Evolutionary conservation across 2,329 filamentous ascomycete species (phyloP), one percentile per base, ranked within the genome.

Genomic region (Fusarium acutatum): DNA sequence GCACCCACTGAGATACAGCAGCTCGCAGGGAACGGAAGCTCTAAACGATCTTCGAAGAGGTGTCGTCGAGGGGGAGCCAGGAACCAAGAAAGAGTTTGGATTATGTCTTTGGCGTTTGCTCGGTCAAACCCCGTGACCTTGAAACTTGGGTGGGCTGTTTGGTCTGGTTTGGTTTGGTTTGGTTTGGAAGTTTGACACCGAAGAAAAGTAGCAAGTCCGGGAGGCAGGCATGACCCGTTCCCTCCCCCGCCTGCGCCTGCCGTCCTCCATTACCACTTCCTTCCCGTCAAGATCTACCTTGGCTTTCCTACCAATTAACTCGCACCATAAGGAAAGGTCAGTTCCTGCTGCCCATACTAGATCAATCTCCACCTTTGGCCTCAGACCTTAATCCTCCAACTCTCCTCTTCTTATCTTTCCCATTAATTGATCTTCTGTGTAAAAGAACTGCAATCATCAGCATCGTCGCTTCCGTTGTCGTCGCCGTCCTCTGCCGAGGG

Each of bases 401-500:
- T 64, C 63, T 41, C 54, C 57, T 67, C 69, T 38, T 40, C 64
- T 52, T 50, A 26, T 32, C 41, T 52, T 66, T 35, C 47, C 35
- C 52, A 54, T 69, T 40, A 20, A 60, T 67, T 60, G 37, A 60
- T 60, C 32, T 50, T 41, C 41, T 50, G 46, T 58, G 41, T 34
- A 54, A 58, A 54, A 32, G 44, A 69, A 50, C 38, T 56, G 28
- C 35, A 47, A 57, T 44, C 35, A 46, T 44, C 41, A 60, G 47
- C 34, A 47, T 71, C 41, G 52, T 46, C 62, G 58, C 63, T 60
- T 58, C 67, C 53, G 73, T 62, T 64, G 69, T 62, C 60, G 72
- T 57, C 75, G 73, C 72, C 72, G 71, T 73, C 67, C 73, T 59
- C 75, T 75, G 70, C 75, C 69, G 71, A 68, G 74, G 74, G 74